Base-by-base conservation (phyloP, 83 land plant genomes). In the Diphasiastrum complanatum region DNA sequence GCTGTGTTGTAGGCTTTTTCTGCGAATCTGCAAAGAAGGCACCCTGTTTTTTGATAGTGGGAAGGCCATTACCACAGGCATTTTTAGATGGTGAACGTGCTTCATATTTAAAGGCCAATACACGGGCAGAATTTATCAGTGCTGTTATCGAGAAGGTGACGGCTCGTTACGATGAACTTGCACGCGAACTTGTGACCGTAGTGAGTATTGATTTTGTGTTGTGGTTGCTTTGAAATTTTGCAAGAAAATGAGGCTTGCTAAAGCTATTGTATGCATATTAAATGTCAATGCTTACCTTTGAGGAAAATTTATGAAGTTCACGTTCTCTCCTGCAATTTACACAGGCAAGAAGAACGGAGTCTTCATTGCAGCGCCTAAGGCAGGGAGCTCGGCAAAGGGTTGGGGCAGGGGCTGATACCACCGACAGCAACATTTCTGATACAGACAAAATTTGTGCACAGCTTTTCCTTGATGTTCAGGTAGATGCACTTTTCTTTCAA, bases 391-490 rank as follows among this genome's bases (percentile, higher is more conserved):
- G 68, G 10, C 68, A 81, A 63, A 80, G 72, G 51, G 88, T 70
- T 23, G 86, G 92, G 23, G 79, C 85, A 32, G 84, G 78, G 43
- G 38, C 89, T 51, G 89, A 86, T 63, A 59, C 80, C 3, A 45
- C 63, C 26, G 96, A 89, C 38, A 50, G 60, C 23, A 85, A 78
- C 64, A 78, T 86, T 3, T 91, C 97, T 1, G 81, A 85, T 64
- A 79, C 95, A 0, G 89, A 91, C 53, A 91, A 91, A 64, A 80
- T 86, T 22, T 87, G 93, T 64, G 81, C 77, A 77, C 97, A 91
- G 57, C 64, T 91, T 37, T 84, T 84, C 60, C 86, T 91, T 46
- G 97, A 91, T 71, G 77, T 91, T 59, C 97, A 87, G 97, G 97
- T 90, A 77, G 5, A 5, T 33, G 6, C 19, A 10, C 52, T 20